Evolutionary conservation across 176 grass and related monocot genomes (phyloP).

Genomic region (Miscanthus lutarioriparius): DNA sequence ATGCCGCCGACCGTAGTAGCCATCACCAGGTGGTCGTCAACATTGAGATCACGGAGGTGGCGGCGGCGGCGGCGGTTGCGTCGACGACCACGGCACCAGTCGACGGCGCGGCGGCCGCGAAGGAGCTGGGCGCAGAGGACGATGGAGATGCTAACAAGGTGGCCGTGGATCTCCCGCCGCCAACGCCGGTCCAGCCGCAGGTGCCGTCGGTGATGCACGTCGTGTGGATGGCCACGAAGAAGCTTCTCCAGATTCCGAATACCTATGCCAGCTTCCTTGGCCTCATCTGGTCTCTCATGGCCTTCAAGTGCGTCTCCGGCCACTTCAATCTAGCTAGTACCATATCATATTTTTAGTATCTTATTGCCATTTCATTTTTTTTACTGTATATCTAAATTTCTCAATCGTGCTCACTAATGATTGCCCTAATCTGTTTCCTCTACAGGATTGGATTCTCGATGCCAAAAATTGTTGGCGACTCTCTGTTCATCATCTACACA

Average conservation of each 20-base stretch:
- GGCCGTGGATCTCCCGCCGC: background rate
- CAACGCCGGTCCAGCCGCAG: background rate
- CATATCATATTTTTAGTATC: background rate
- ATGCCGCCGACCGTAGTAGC: background rate
- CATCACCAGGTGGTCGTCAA: conserved; percentile 30
- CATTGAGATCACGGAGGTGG: conserved; percentile 47
- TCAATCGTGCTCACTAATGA: background rate
- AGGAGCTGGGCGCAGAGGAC: background rate
- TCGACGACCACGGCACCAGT: conserved; percentile 8
- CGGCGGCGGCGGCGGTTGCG: background rate
- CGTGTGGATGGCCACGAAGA: conserved; percentile 57
- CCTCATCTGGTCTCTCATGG: conserved; percentile 72
- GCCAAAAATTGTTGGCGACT: conserved; percentile 68
- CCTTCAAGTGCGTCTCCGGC: conserved; percentile 69
- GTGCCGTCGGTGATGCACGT: conserved; percentile 40
- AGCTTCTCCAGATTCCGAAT: conserved; percentile 67
- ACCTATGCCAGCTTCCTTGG: conserved; percentile 85
- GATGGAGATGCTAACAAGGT: background rate
- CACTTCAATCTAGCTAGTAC: background rate
- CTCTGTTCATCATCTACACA: conserved; percentile 52
- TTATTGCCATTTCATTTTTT: background rate
- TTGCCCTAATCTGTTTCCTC: background rate
- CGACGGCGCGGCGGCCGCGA: background rate
- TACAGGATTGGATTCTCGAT: conserved; percentile 61
- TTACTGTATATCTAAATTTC: background rate